phyloP scores from a whole-genome alignment of 345 rosid species.

The Moricandia moricandioides region DNA sequence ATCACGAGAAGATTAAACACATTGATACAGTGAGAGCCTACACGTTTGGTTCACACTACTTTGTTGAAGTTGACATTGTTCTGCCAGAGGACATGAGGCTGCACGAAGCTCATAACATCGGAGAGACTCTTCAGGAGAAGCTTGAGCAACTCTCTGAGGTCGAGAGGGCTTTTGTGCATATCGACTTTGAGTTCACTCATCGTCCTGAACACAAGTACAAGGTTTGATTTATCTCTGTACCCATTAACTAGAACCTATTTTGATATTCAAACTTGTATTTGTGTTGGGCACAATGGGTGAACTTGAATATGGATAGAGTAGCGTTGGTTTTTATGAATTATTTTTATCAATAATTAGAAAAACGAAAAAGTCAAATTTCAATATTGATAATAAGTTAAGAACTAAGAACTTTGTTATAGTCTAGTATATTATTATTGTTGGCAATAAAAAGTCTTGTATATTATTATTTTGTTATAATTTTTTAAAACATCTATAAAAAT shows the following conservation, averaged over 20 bases:
- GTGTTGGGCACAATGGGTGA: constrained; percentile 47
- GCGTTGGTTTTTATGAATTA: background rate
- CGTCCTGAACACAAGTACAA: constrained; percentile 68
- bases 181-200: constrained; percentile 80
- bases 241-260: background rate
- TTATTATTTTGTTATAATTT: background rate
- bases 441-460: too few species aligned
- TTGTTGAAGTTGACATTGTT: constrained; percentile 83
- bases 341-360: background rate
- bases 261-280: constrained; percentile 34
- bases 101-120: constrained; percentile 70
- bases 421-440: too few species aligned
- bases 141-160: constrained; percentile 79
- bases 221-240: constrained; percentile 1
- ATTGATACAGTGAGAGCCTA: constrained; percentile 83
- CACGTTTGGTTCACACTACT: constrained; percentile 77
- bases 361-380: background rate
- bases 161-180: constrained; percentile 82
- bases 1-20: constrained; percentile 64
- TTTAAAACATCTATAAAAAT: background rate
- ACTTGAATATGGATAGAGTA: background rate
- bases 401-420: background rate
- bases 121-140: constrained; percentile 81
- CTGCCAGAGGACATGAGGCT: constrained; percentile 68
- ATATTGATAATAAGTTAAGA: background rate